Evolutionary conservation across 768 basidiomycete genomes (phyloP), one percentile per base, ranked within the genome.

Genomic region (Russula foetens): DNA sequence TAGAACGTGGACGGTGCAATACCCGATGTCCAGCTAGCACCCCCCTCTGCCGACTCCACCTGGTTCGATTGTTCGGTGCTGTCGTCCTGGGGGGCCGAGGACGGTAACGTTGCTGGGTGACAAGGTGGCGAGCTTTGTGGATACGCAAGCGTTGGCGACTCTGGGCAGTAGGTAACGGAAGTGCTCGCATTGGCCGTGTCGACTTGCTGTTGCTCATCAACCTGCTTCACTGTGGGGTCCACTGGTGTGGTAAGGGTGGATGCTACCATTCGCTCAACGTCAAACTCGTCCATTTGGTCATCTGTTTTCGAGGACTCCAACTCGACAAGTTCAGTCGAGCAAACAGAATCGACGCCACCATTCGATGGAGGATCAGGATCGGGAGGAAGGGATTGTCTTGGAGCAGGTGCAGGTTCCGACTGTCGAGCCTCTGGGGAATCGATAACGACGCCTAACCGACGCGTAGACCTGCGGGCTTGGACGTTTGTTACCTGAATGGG

Each of bases 401-500:
- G 24, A n/a, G 38, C 38, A 47, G 38, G 24, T 24, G 38, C 38
- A 47, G 19, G 38, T 48, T 58, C 41, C 23, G 33, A 24, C 21
- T 49, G 54, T 4, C 39, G 41, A 14, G 28, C 21, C 21, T 57
- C 44, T 14, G 17, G 15, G 7, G 28, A 47, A 53, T 62, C 60
- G 28, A 61, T 23, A 9, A 53, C 31, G 24, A 48, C 53, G 21
- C 56, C 54, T 39, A 56, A 38, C 15, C 7, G 49, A 33, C 64
- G 64, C 7, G 58, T 60, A 9, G 64, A 66, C 51, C 58, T 59
- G 19, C 64, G 64, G 31, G 46, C 14, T n/a, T 33, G 21, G 35
- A 9, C 9, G 12, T 15, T 35, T 15, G 41, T 26, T 29, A 41
- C 50, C 39, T 53, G 33, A 11, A 62, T 47, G 3, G 79, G 76